Evolutionary conservation across 352 stramenopile species (phyloP), one percentile per base, ranked within the genome.

Genomic region (Globisporangium viniferum): DNA sequence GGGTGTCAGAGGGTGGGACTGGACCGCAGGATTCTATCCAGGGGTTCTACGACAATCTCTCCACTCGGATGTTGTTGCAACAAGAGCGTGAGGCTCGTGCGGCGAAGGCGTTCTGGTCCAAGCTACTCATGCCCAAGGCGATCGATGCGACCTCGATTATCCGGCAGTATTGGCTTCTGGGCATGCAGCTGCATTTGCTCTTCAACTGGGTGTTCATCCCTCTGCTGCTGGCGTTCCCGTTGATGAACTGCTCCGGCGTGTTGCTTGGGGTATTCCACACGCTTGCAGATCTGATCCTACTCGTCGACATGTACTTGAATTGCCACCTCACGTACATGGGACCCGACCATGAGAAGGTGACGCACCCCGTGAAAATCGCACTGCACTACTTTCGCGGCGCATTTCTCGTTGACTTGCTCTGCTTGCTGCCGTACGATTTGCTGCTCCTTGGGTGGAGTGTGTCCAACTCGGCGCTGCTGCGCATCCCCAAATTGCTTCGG

Each of bases 241-340:
- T 77, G 1, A 57, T 86, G 2, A 73, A 78, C 41, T 66, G 60
- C 1, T 62, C 60, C 5, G 61, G 65, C 9, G 61, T 36, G 33
- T 46, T 59, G 3, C 65, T 82, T 0, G 60, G 74, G 6, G 51
- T 69, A 8, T 44, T 73, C 2, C 77, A 80, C 31, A 59, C 41
- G 6, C 0, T 79, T 5, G 36, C 74, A 14, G 82, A 89, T 64
- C 24, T 89, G 14, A 9, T 82, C 0, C 68, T 89, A 5, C 60
- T 64, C 5, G 31, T 69, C 0, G 82, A 90, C 35, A 69, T 88
- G 18, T 90, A 88, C 64, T 20, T 87, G 27, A 87, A 77, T 22
- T 68, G 81, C 7, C 80, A 90, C 36, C 49, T 90, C 44, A 70
- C 68, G 2, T 74, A 69, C 54, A 74, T 56, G 5, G 49, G 27